A percentile compares a stretch with the other conserved stretches of the same genome.
These are phyloP conservation scores for Friedmanniomyces endolithicus DNA, from an alignment of 495 filamentous ascomycete genomes.

Conservation along the genomic window DNA sequence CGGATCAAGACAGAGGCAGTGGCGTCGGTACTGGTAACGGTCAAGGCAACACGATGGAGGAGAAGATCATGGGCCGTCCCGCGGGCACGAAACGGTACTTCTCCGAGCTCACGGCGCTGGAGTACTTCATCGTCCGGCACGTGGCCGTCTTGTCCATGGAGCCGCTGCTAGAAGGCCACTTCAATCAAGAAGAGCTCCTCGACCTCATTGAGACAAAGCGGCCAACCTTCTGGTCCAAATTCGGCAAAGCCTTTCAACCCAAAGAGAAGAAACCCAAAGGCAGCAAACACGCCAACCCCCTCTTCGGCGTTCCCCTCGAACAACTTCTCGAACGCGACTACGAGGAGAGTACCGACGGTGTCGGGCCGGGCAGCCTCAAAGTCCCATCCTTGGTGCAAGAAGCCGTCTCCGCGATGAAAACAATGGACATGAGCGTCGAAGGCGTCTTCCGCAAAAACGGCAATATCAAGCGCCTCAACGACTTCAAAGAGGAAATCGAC, in stretches of 20 bases:
- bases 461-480: slow-evolving; percentile 82
- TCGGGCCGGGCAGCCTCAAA: slow-evolving; percentile 78
- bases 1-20: slow-evolving; percentile 38
- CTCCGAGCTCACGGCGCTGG: slow-evolving; percentile 85
- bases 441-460: slow-evolving; percentile 99
- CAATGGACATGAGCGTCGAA: slow-evolving; percentile 98
- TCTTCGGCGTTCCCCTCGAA: slow-evolving; percentile 81
- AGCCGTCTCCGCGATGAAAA: slow-evolving; percentile 81
- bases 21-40: not conserved
- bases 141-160: slow-evolving; percentile 94
- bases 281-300: slow-evolving; percentile 71
- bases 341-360: slow-evolving; percentile 88
- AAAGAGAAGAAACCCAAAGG: slow-evolving; percentile 50
- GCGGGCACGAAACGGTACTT: slow-evolving; percentile 62
- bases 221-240: slow-evolving; percentile 86
- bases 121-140: slow-evolving; percentile 94
- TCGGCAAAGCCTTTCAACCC: slow-evolving; percentile 74
- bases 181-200: slow-evolving; percentile 88
- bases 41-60: not conserved
- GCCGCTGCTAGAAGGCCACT: slow-evolving; percentile 76
- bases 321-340: slow-evolving; percentile 82
- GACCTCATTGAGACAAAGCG: slow-evolving; percentile 88
- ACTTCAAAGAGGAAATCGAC: slow-evolving; percentile 73
- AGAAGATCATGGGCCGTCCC: slow-evolving; percentile 29
- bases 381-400: slow-evolving; percentile 88